These are phyloP conservation scores for Petunia axillaris DNA, from an alignment of 257 asterid genomes.

Conservation along the genomic window DNA sequence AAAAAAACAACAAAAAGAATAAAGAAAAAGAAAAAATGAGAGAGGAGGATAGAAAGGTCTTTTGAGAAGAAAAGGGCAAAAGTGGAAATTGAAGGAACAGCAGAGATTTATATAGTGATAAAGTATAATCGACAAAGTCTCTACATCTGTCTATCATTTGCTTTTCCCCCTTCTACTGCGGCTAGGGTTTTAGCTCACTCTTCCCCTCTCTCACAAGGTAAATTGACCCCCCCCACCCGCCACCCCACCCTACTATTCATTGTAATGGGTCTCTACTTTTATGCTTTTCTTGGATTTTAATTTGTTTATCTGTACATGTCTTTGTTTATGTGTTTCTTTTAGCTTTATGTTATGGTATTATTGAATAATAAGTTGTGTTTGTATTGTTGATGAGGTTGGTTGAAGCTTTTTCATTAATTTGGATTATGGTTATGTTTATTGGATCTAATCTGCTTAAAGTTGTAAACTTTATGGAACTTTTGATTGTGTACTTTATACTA, in stretches of 20 bases:
- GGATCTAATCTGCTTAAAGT: constrained; percentile 13
- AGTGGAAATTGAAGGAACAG: too few species aligned
- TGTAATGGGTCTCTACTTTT: neutral
- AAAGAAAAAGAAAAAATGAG: neutral
- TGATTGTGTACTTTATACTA: neutral
- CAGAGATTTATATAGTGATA: too few species aligned
- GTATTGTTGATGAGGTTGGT: neutral
- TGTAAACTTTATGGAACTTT: neutral
- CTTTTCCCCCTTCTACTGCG: neutral
- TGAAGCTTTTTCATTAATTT: neutral
- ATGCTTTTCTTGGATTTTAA: neutral
- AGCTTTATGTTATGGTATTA: neutral
- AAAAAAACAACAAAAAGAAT: too few species aligned
- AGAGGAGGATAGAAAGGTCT: neutral
- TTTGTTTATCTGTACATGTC: neutral
- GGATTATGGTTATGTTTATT: neutral
- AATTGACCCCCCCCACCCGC: neutral
- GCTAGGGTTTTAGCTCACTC: constrained; percentile 26
- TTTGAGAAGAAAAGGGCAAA: neutral
- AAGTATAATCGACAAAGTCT: neutral
- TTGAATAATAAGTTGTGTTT: neutral
- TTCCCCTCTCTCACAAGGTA: constrained; percentile 25
- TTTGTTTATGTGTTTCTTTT: neutral
- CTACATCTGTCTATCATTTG: neutral
- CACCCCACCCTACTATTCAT: neutral